Evolutionary conservation across 441 rosid species (phyloP), one percentile per base, ranked within the genome.

Genomic region (Viola pubescens): DNA sequence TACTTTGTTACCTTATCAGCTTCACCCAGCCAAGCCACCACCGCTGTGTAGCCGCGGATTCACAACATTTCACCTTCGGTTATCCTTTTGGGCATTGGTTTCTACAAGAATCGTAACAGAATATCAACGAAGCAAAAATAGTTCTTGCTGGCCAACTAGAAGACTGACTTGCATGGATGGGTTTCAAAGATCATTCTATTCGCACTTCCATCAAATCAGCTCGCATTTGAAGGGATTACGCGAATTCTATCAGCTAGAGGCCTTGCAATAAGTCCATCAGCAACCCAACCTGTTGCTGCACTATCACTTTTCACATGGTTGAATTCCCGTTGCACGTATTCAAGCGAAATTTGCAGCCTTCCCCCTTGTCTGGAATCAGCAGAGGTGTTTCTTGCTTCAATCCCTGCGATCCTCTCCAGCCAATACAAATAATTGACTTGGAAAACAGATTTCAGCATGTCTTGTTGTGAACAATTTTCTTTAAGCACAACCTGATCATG

Each of bases 331-430:
- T 65, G 81, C 59, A 75, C 91, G 52, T 89, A 92, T 58, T 92
- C 98, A 57, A 89, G 71, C 52, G 98, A 85, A 49, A 85, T 60
- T 52, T 81, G 87, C 40, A 92, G 86, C 64, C 84, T 81, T 34
- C 98, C 98, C 9, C 94, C 88, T 0, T 61, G 74, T 73, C 71
- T 63, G 75, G 96, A 89, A 75, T 92, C 98, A 62, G 64, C 60
- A 67, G 73, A 73, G 38, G 77, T 59, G 39, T 65, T 61, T 60
- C 75, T 70, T 62, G 91, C 76, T 74, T 73, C 73, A 38, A 92
- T 78, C 62, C 98, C 98, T 3, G 98, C 97, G 56, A 89, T 86
- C 69, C 76, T 84, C 77, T 89, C 98, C 70, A 92, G 65, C 98
- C 98, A 92, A 77, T 84, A 87, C 62, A 92, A 82, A 46, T 89